phyloP scores from a whole-genome alignment of 2,329 filamentous ascomycete species.

The Aspergillus sp. region DNA sequence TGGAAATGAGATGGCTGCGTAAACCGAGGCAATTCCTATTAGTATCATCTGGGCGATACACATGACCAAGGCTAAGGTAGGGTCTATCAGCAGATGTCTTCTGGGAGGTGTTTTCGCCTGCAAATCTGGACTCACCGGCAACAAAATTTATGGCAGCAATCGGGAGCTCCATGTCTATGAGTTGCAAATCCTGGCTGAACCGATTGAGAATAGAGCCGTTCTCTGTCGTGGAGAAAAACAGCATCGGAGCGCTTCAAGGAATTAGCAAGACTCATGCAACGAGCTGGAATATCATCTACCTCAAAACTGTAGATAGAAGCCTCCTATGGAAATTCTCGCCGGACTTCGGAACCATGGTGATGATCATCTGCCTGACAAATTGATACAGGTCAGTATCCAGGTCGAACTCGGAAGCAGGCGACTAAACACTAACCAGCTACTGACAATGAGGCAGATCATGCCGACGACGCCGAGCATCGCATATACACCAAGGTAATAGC shows the following conservation, averaged over 20 bases:
- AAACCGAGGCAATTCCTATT: constrained; percentile 40
- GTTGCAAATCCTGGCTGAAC: constrained; percentile 37
- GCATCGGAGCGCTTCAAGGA: constrained; percentile 27
- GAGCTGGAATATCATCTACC: constrained; percentile 15
- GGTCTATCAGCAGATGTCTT: constrained; percentile 4
- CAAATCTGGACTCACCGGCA: constrained; percentile 22
- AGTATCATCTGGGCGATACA: constrained; percentile 41
- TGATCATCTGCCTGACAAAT: constrained; percentile 38
- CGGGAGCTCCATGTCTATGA: constrained; percentile 38
- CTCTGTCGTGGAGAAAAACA: constrained; percentile 35
- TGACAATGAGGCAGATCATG: constrained; percentile 27
- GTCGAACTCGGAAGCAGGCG: not conserved
- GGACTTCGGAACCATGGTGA: constrained; percentile 46
- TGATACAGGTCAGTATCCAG: constrained; percentile 2
- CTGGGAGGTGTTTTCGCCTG: too few species aligned
- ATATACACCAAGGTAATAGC: constrained; percentile 28
- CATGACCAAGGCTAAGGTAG: constrained; percentile 15
- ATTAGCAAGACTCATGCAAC: constrained; percentile 14
- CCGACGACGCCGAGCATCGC: constrained; percentile 30
- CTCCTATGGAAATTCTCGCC: constrained; percentile 41
- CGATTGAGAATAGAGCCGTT: constrained; percentile 34
- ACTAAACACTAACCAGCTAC: constrained; percentile 22
- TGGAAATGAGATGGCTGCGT: constrained; percentile 43
- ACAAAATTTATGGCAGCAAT: constrained; percentile 33
- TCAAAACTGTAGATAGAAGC: constrained; percentile 41